Evolutionary conservation across 78 protist genomes (phyloP).

Genomic region (Cavenderia fasciculata): DNA sequence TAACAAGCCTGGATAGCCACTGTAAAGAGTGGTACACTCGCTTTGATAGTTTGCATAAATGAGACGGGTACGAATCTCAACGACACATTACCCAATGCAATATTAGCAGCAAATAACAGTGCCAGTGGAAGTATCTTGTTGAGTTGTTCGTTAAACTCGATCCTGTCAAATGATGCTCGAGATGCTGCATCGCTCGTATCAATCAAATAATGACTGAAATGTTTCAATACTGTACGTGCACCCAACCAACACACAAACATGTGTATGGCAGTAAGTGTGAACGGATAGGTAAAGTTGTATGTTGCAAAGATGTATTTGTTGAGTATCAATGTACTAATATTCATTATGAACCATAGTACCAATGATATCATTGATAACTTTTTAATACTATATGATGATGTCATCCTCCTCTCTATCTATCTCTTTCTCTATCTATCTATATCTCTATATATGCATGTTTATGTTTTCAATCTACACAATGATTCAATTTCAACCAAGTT

Average conservation of each 20-base stretch:
- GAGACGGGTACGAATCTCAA: constrained; percentile 71
- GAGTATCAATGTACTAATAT: constrained; percentile 60
- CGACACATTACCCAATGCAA: constrained; percentile 66
- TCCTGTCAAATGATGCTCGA: too few relatives aligned
- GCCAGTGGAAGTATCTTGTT: constrained; percentile 20
- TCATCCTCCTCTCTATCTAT: too few relatives aligned
- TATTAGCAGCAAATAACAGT: constrained; percentile 31
- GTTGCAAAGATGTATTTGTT: constrained; percentile 59
- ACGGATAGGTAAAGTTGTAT: constrained; percentile 31
- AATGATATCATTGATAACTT: constrained; percentile 31
- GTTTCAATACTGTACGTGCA: not conserved
- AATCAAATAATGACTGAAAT: too few relatives aligned
- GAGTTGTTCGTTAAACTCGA: too few relatives aligned
- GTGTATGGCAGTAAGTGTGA: constrained; percentile 62
- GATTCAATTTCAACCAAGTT: too few relatives aligned
- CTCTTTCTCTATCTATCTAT: too few relatives aligned
- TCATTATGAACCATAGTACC: constrained; percentile 46
- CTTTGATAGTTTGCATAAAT: constrained; percentile 74
- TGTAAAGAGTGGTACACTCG: constrained; percentile 62
- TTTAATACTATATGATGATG: too few relatives aligned
- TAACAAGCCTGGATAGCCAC: constrained; percentile 14
- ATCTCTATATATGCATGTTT: too few relatives aligned
- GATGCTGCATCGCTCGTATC: too few relatives aligned
- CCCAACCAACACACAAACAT: constrained; percentile 60
- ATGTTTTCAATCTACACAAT: too few relatives aligned